Conservation (phyloP, 2,329 filamentous ascomycete species). For the Pseudogymnoascus sp. region DNA sequence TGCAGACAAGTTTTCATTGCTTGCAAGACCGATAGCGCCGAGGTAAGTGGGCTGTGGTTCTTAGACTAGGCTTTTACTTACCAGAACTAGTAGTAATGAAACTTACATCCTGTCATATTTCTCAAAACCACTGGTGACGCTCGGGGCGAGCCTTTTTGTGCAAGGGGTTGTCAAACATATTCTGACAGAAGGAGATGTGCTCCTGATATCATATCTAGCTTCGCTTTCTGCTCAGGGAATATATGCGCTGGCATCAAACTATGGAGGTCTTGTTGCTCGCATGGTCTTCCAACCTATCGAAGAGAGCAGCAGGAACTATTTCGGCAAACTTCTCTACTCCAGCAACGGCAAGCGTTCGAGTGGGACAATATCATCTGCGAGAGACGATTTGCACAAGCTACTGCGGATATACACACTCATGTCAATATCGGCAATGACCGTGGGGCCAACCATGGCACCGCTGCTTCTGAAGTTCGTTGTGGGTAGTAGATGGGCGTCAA, state of each 20-base stretch:
- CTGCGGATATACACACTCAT: conserved; percentile 67
- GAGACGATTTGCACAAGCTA: conserved; percentile 50
- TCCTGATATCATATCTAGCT: conserved; percentile 73
- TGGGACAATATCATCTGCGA: conserved; percentile 33
- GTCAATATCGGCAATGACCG: conserved; percentile 54
- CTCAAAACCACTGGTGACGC: conserved; percentile 57
- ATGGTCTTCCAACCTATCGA: conserved; percentile 92
- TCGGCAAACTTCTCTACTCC: conserved; percentile 63
- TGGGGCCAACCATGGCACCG: conserved; percentile 70
- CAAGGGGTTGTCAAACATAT: conserved; percentile 89
- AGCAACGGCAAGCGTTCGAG: conserved; percentile 20
- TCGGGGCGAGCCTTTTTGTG: conserved; percentile 74
- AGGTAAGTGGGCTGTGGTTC: conserved; percentile 16
- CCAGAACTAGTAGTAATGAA: conserved; percentile 13
- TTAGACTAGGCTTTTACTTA: conserved; percentile 9
- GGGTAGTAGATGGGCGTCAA: conserved; percentile 64
- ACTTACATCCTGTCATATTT: conserved; percentile 38
- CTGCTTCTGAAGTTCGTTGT: conserved; percentile 66
- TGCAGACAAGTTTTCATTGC: conserved; percentile 58
- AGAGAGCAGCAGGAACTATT: conserved; percentile 83
- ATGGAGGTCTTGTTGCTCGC: conserved; percentile 78
- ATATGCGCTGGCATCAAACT: conserved; percentile 91
- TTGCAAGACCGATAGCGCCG: conserved; percentile 37
- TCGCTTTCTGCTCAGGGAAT: conserved; percentile 75
- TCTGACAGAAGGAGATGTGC: conserved; percentile 86